Base-by-base conservation (phyloP, 495 filamentous ascomycete genomes). In the Lasiosphaeria hispida region DNA sequence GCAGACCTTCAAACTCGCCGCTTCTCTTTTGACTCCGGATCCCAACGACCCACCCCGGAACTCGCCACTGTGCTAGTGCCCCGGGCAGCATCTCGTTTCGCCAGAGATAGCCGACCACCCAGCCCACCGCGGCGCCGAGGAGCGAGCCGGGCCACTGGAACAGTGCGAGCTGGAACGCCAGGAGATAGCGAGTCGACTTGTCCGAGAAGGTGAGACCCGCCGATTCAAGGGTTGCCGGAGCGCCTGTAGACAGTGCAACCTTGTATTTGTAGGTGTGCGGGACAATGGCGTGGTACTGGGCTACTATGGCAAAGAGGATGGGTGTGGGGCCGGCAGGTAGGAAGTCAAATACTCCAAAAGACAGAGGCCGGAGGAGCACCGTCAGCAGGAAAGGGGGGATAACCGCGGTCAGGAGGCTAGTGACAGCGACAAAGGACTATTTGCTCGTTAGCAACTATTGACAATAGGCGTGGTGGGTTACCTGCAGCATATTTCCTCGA, bases 301-400 rank as follows among this genome's bases (percentile, higher is more conserved):
- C 90, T 14, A 98, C 77, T 7, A 96, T 73, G 17, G 92, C 90
- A 73, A 96, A 96, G 59, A 98, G 77, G 52, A 93, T 75, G 3
- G 92, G 82, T 2, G 91, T 96, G n/a, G 90, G 89, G 1, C 93
- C 93, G 13, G 92, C 90, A 15, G 93, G 94, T 33, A 98, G 83
- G 72, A 90, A 90, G 70, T 96, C 96, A 60, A 95, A 74, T 52
- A 76, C 78, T 62, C 85, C 84, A 48, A 90, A 77, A 33, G 87
- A 86, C 48, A 97, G 76, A 4, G 92, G 93, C 19, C 90, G 83
- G 42, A 96, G 64, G 55, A 93, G 47, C 30, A 86, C 66, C 2
- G 85, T 76, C 13, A 96, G 80, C 49, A 96, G 69, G 56, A 90
- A 63, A 1, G 93, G 90, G 10, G 89, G 82, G 57, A 96, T 77